Evolutionary conservation across 2,329 filamentous ascomycete species (phyloP), one percentile per base, ranked within the genome.

Genomic region (Podosphaera xanthii): DNA sequence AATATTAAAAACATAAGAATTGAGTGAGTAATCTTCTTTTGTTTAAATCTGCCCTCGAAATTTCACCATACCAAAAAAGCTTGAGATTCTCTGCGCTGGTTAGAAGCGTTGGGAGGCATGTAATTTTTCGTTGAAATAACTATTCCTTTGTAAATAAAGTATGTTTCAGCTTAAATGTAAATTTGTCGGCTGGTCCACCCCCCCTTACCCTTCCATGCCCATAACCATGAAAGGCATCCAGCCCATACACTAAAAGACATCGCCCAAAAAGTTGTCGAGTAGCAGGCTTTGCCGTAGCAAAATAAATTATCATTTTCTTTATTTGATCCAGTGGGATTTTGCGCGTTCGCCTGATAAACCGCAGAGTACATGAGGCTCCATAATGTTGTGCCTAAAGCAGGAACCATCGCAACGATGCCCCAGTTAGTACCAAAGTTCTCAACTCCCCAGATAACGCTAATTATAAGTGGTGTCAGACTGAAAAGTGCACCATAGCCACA

Each of bases 381-480:
- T 38, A 95, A 77, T 0, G 88, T 88, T 0, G 91, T 89, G 0
- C 91, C 92, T 0, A 86, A 72, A 0, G 92, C 92, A 2, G 92
- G 92, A 60, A 91, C 83, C 76, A 94, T 92, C 49, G 90, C 89
- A 6, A 97, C 82, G 62, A 97, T 90, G 8, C 92, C 92, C 82
- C 91, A 98, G 67, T 98, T 97, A 0, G 92, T 98, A 60, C 88
- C 92, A 69, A 98, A 97, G 70, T 97, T 98, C 74, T 97, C 90
- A 0, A 95, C 89, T 34, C 92, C 92, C 92, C 92, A 98, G 53
- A 98, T 91, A 8, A 96, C 89, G n/a, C 84, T 88, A 65, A 96
- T 85, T 60, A 97, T 87, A 63, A 97, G 90, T 1, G 92, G 92
- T 0, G 86, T 86, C 4, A 97, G 77, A 55, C 82, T 86, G 74